phyloP scores from a whole-genome alignment of 192 early-diverging fungal genomes.

The Backusella mclennaniae region DNA sequence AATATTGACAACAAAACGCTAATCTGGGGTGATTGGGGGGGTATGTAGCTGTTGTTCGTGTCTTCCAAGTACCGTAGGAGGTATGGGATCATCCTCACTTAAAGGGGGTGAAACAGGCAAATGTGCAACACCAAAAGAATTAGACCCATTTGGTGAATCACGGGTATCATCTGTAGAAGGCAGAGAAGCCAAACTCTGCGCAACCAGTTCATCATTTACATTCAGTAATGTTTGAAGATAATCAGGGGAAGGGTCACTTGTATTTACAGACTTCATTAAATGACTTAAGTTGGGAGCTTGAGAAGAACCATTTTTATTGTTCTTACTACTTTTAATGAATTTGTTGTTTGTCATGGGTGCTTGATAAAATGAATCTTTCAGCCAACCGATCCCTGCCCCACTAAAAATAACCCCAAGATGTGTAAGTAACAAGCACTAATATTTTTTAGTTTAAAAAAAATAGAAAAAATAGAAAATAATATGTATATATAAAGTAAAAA shows the following conservation, averaged over 20 bases:
- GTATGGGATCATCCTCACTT: conserved; percentile 57
- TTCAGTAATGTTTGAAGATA: conserved; percentile 2
- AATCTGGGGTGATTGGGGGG: not conserved
- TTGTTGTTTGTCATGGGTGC: conserved; percentile 4
- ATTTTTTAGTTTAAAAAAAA: conserved; percentile 1
- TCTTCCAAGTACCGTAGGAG: conserved; percentile 50
- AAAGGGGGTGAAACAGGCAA: conserved; percentile 37
- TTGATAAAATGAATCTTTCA: conserved; percentile 8
- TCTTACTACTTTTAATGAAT: not conserved
- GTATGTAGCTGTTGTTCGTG: not conserved
- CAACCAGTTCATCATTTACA: not conserved
- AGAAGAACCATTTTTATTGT: not conserved
- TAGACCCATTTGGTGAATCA: not conserved
- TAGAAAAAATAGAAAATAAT: not conserved
- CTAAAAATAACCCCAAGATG: not conserved
- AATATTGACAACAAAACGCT: not conserved
- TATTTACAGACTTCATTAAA: not conserved
- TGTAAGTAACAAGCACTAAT: not conserved
- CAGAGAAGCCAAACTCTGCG: conserved; percentile 3
- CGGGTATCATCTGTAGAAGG: not conserved
- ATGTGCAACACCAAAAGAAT: conserved; percentile 24
- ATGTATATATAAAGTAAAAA: not conserved
- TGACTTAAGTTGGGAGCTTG: not conserved
- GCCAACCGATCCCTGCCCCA: conserved; percentile 39
- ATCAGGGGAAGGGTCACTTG: not conserved